These are phyloP conservation scores for Claviceps sp. DNA, from an alignment of 2,329 filamentous ascomycete genomes.

Conservation along the genomic window DNA sequence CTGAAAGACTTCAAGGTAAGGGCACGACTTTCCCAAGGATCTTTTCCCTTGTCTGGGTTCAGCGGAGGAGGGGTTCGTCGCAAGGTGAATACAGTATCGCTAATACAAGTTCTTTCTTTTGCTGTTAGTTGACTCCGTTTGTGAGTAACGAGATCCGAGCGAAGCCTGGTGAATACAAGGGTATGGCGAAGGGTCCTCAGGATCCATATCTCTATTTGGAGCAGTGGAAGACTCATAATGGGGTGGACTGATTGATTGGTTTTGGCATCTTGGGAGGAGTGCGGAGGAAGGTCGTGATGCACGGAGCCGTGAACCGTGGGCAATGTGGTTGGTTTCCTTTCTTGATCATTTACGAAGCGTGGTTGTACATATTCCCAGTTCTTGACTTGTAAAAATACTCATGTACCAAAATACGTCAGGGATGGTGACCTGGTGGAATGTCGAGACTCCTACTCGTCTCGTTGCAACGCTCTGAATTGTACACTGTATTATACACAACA, in stretches of 20 bases:
- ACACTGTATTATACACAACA: background rate
- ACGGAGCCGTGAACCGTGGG: background rate
- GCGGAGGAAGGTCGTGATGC: background rate
- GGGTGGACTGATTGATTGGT: constrained; percentile 32
- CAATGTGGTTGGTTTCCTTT: background rate
- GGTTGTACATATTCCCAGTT: background rate
- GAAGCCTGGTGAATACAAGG: constrained; percentile 40
- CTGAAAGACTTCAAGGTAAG: constrained; percentile 59
- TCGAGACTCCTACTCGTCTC: background rate
- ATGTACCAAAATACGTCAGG: background rate
- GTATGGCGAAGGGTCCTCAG: constrained; percentile 38
- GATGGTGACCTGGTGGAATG: background rate
- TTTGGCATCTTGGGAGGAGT: background rate
- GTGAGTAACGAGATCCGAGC: constrained; percentile 48
- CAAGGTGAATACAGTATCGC: background rate
- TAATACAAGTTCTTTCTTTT: constrained; percentile 7
- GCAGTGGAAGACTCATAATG: constrained; percentile 57
- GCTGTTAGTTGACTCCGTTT: constrained; percentile 61
- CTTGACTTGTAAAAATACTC: background rate
- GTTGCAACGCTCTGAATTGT: background rate
- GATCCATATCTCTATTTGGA: constrained; percentile 49
- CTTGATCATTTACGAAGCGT: background rate
- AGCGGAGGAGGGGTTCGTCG: too few species aligned
- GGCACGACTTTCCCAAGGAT: too few species aligned
- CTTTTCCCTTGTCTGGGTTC: too few species aligned